phyloP scores from a whole-genome alignment of 1,139 yeast species.

The Scheffersomyces segobiensis region DNA sequence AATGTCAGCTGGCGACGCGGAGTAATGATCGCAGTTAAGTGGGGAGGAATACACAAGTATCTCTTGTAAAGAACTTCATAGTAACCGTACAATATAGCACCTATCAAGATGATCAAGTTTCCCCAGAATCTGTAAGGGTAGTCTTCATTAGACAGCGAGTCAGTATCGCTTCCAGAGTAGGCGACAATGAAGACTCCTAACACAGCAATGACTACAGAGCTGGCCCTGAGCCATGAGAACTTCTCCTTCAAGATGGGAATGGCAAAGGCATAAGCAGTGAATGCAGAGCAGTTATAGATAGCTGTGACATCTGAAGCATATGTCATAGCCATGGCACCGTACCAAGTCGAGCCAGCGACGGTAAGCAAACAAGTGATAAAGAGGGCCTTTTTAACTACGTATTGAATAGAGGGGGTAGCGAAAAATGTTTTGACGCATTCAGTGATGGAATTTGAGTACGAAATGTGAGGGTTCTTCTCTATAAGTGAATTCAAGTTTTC shows the following conservation, averaged over 20 bases:
- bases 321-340: conserved; percentile 76
- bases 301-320: conserved; percentile 89
- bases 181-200: conserved; percentile 80
- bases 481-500: conserved; percentile 38
- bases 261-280: conserved; percentile 84
- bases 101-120: conserved; percentile 67
- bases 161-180: conserved; percentile 50
- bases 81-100: conserved; percentile 82
- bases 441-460: conserved; percentile 39
- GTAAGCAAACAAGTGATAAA: conserved; percentile 61
- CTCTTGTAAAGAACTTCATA: conserved; percentile 84
- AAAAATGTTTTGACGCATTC: conserved; percentile 39
- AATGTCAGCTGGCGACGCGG: conserved; percentile 51
- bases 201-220: conserved; percentile 71
- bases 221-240: conserved; percentile 63
- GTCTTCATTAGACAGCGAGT: conserved; percentile 21
- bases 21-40: conserved; percentile 42
- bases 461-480: conserved; percentile 42
- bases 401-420: conserved; percentile 46
- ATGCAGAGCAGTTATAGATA: conserved; percentile 86
- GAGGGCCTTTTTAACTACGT: conserved; percentile 46
- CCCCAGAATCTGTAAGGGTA: conserved; percentile 72
- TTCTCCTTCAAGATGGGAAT: conserved; percentile 69
- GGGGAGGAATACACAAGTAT: conserved; percentile 70
- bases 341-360: conserved; percentile 84